Evolutionary conservation across 2,329 filamentous ascomycete genomes (phyloP).

Genomic region (Ceratocystiopsis brevicomis): DNA sequence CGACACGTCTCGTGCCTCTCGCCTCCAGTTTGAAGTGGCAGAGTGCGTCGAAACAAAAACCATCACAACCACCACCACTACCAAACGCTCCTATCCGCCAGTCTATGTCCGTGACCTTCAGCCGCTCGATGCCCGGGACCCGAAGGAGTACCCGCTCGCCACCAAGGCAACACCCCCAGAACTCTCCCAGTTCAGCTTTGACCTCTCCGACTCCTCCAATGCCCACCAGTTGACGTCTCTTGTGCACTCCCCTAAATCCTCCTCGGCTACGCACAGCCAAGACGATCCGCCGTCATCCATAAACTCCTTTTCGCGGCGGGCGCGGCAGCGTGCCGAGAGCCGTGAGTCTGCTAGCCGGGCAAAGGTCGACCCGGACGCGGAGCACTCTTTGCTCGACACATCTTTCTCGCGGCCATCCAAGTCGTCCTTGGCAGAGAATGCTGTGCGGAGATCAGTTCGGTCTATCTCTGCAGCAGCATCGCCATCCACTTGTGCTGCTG

Average conservation of each 20-base stretch:
- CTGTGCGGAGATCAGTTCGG: conserved; percentile 16
- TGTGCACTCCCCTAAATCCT: conserved; percentile 5
- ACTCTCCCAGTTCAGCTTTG: conserved; percentile 59
- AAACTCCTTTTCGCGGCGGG: conserved; percentile 1
- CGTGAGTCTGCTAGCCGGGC: conserved; percentile 1
- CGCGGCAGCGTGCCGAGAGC: neutral
- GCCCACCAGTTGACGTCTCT: conserved; percentile 9
- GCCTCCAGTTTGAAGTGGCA: conserved; percentile 37
- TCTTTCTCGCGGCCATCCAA: neutral
- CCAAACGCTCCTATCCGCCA: conserved; percentile 69
- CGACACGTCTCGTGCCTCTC: conserved; percentile 11
- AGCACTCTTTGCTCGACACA: conserved; percentile 11
- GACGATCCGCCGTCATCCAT: conserved; percentile 1
- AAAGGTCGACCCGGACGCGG: conserved; percentile 16
- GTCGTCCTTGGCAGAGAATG: conserved; percentile 11
- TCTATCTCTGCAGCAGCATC: conserved; percentile 17
- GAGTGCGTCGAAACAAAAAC: conserved; percentile 51
- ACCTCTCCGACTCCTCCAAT: conserved; percentile 32
- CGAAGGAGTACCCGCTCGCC: conserved; percentile 80
- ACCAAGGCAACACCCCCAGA: conserved; percentile 63
- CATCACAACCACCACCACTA: conserved; percentile 83
- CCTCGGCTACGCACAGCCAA: conserved; percentile 1
- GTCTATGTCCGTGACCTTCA: conserved; percentile 57
- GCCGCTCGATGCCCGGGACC: conserved; percentile 53
- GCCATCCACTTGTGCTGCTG: conserved; percentile 13